Percentiles rank a stretch among this genome's conserved stretches.
Evolutionary conservation across 768 basidiomycete species (phyloP).

Genomic region (Cystofilobasidium capitatum): DNA sequence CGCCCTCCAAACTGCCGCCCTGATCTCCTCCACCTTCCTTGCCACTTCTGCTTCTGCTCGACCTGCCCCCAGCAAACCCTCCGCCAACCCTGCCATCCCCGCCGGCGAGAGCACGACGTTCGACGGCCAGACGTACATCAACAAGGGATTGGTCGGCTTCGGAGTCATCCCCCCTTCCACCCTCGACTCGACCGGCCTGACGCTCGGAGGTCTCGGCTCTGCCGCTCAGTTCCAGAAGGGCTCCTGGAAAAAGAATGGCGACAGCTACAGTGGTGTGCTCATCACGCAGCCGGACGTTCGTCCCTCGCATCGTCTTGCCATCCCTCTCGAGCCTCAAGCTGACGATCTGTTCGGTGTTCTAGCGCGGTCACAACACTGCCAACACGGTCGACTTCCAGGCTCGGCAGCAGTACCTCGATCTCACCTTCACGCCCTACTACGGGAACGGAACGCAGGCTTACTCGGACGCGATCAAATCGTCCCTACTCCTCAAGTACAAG

Average conservation of each 20-base stretch:
- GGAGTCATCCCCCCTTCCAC: constrained; percentile 28
- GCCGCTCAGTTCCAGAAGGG: constrained; percentile 10
- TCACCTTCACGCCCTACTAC: constrained; percentile 53
- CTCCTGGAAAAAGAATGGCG: constrained; percentile 15
- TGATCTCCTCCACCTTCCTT: neutral
- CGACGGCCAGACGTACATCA: constrained; percentile 24
- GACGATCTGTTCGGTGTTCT: neutral
- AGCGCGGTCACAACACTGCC: constrained; percentile 18
- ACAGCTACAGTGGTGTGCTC: constrained; percentile 43
- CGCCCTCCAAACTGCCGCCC: neutral
- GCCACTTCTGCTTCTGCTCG: neutral
- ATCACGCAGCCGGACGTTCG: constrained; percentile 9
- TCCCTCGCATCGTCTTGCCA: neutral
- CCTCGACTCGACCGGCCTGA: constrained; percentile 31
- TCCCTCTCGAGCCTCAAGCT: neutral
- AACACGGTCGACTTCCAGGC: constrained; percentile 53
- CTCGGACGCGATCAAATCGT: constrained; percentile 47
- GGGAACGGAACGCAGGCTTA: constrained; percentile 44
- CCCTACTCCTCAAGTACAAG: constrained; percentile 46
- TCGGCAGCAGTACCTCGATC: constrained; percentile 55
- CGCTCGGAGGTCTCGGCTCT: constrained; percentile 26
- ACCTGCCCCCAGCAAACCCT: neutral
- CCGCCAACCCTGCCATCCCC: neutral
- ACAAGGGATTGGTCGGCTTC: constrained; percentile 34
- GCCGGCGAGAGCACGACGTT: constrained; percentile 6